Percentiles rank a stretch among this genome's conserved stretches.
phyloP scores from a whole-genome alignment of 2,329 filamentous ascomycete genomes.

The Cordyceps tenuipes region DNA sequence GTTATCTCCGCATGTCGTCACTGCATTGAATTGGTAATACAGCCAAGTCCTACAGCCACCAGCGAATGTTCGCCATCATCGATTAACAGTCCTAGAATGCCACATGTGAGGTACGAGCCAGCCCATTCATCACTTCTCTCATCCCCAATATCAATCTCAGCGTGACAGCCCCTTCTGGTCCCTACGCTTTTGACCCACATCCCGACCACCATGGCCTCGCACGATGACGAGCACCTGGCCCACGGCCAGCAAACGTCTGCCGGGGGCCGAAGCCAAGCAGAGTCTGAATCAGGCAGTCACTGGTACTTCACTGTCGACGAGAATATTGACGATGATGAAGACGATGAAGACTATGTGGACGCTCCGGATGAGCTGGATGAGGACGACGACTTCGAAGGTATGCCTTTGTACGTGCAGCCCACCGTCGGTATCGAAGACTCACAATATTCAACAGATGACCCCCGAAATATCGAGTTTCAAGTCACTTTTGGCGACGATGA shows the following conservation, averaged over 20 bases:
- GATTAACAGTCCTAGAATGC: background rate
- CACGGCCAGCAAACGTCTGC: background rate
- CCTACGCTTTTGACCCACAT: background rate
- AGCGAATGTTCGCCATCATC: background rate
- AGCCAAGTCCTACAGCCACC: background rate
- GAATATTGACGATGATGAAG: conserved; percentile 15
- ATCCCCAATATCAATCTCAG: background rate
- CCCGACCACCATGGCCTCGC: background rate
- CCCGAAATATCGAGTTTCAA: conserved; percentile 16
- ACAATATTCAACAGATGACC: conserved; percentile 12
- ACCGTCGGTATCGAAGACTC: background rate
- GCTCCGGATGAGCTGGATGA: conserved; percentile 19
- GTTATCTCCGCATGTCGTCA: conserved; percentile 14
- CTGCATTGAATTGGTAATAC: background rate
- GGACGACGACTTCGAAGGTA: conserved; percentile 18
- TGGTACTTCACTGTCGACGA: conserved; percentile 10
- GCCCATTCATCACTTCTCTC: background rate
- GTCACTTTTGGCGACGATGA: conserved; percentile 17
- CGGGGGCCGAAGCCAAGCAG: background rate
- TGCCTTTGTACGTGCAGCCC: background rate
- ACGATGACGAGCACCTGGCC: background rate
- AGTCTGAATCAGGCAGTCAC: conserved; percentile 1
- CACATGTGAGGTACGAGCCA: background rate
- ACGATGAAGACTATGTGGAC: conserved; percentile 22
- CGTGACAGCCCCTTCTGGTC: background rate